Evolutionary conservation across 257 asterid genomes (phyloP).

Genomic region (Rubia yunnanensis): DNA sequence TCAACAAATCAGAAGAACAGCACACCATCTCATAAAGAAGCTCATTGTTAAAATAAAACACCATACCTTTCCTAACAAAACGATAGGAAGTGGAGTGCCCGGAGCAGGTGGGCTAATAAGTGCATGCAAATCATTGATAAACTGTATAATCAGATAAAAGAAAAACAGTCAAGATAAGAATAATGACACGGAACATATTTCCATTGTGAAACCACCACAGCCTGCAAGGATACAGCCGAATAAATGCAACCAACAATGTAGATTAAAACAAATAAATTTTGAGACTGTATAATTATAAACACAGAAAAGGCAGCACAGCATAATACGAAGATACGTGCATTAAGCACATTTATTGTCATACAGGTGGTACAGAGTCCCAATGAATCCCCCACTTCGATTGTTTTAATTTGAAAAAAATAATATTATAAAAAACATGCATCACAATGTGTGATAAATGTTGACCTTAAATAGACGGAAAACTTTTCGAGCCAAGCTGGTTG

Average conservation of each 20-base stretch:
- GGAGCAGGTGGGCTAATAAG: conserved; percentile 79
- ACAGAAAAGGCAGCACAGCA: not conserved
- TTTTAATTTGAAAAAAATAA: no score
- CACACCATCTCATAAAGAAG: conserved; percentile 5
- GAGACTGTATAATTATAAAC: not conserved
- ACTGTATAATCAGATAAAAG: conserved; percentile 33
- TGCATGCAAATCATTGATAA: conserved; percentile 81
- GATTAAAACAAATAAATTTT: not conserved
- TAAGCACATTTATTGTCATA: not conserved
- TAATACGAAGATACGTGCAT: not conserved
- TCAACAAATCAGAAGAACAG: conserved; percentile 4
- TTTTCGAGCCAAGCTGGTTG: conserved; percentile 94
- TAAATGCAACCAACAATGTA: not conserved
- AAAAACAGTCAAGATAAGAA: conserved; percentile 9
- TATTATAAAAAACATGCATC: not conserved
- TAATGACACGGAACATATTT: not conserved
- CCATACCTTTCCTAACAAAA: conserved; percentile 80
- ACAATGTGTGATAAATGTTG: conserved; percentile 1
- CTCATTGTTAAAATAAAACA: not conserved
- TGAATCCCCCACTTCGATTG: not conserved
- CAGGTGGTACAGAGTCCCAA: not conserved
- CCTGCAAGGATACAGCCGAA: not conserved
- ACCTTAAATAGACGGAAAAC: conserved; percentile 97
- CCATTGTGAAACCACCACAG: not conserved
- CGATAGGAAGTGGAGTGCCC: conserved; percentile 82